Percentiles rank a stretch among this genome's conserved stretches.
Evolutionary conservation across 306 rosid species (phyloP).

Genomic region (Ceratonia siliqua): DNA sequence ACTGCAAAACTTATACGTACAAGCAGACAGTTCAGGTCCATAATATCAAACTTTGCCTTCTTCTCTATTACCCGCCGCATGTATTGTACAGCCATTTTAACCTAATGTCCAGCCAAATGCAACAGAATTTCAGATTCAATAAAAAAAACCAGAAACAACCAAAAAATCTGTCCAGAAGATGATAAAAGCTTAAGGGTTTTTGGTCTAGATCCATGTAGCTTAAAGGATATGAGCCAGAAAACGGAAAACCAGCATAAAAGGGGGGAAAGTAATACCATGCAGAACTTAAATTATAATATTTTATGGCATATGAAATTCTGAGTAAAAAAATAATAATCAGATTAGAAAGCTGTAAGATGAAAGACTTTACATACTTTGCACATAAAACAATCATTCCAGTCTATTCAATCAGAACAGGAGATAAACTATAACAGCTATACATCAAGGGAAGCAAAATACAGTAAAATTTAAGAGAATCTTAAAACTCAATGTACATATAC

Average conservation of each 20-base stretch:
- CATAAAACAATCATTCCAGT: neutral
- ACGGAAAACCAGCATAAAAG: neutral
- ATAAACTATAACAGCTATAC: neutral
- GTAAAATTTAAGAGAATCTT: neutral
- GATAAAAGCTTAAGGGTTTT: conserved; percentile 4
- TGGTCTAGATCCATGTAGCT: conserved; percentile 18
- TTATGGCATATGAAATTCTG: neutral
- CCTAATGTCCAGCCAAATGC: conserved; percentile 48
- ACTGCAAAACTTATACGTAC: conserved; percentile 44
- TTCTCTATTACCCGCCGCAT: conserved; percentile 92
- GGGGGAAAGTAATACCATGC: conserved; percentile 21
- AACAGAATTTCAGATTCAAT: conserved; percentile 1
- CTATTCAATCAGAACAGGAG: neutral
- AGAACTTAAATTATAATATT: neutral
- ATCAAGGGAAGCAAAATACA: neutral
- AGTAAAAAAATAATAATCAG: neutral
- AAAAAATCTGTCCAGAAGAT: neutral
- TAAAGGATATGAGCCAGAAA: neutral
- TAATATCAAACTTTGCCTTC: conserved; percentile 94
- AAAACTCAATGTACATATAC: neutral
- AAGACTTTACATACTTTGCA: neutral
- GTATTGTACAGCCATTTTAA: conserved; percentile 91
- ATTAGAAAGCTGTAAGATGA: neutral
- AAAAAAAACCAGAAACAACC: conserved; percentile 26
- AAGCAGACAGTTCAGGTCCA: conserved; percentile 88